A percentile compares a stretch with the other conserved stretches of the same genome.
These are phyloP conservation scores for Phytophthora pisi DNA, from an alignment of 352 stramenopile genomes.

Conservation along the genomic window DNA sequence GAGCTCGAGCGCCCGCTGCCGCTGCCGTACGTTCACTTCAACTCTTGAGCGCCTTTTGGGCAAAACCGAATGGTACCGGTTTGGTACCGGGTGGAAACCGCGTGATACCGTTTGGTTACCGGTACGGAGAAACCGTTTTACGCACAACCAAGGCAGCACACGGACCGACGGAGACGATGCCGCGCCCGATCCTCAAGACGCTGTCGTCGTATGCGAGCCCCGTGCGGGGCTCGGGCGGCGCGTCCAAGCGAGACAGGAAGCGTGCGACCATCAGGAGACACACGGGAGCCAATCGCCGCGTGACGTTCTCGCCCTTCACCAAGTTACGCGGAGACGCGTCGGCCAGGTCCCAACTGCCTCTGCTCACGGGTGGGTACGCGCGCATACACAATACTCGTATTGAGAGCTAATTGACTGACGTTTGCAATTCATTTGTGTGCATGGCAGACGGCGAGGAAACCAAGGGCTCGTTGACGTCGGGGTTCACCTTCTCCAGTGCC, in stretches of 20 bases:
- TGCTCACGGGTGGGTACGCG: constrained; percentile 23
- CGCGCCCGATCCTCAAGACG: constrained; percentile 74
- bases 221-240: constrained; percentile 12
- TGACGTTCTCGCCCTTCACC: constrained; percentile 83
- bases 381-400: background rate
- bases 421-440: background rate
- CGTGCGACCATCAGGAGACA: constrained; percentile 35
- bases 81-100: background rate
- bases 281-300: constrained; percentile 39
- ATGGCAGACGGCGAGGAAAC: constrained; percentile 25
- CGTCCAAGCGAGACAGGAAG: constrained; percentile 24
- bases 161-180: constrained; percentile 24
- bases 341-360: constrained; percentile 7
- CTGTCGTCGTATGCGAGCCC: constrained; percentile 39
- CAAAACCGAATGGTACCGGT: background rate
- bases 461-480: constrained; percentile 31
- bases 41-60: constrained; percentile 3
- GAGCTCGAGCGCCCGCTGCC: background rate
- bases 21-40: background rate
- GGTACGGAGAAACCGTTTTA: background rate
- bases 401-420: background rate
- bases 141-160: background rate
- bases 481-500: constrained; percentile 49
- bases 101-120: background rate
- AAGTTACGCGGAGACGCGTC: constrained; percentile 41